Percentiles rank a stretch among this genome's conserved stretches.
Evolutionary conservation across 768 basidiomycete species (phyloP).

Genomic region (Xerocomus potaroensis): DNA sequence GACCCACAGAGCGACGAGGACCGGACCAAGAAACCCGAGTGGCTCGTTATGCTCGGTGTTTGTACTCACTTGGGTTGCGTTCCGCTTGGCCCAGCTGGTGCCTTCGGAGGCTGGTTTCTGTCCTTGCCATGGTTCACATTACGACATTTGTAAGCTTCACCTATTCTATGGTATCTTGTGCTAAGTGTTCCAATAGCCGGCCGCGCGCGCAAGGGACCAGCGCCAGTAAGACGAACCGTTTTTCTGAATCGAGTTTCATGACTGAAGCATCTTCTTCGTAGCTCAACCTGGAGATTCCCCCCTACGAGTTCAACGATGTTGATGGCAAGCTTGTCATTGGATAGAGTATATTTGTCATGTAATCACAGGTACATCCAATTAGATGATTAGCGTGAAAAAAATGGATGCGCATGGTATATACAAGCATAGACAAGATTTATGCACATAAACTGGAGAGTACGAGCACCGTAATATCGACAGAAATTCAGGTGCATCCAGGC

Average conservation of each 20-base stretch:
- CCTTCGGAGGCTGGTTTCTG: constrained; percentile 99
- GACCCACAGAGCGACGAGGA: constrained; percentile 91
- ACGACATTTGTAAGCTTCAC: constrained; percentile 77
- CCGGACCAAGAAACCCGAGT: constrained; percentile 91
- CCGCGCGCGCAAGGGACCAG: constrained; percentile 93
- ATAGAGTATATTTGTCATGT: constrained; percentile 35
- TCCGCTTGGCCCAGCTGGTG: constrained; percentile 95
- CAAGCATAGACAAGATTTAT: not conserved
- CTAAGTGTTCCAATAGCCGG: constrained; percentile 54
- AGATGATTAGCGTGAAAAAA: constrained; percentile 18
- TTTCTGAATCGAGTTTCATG: not conserved
- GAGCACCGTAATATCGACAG: not conserved
- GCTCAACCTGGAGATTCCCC: constrained; percentile 94
- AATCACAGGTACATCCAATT: constrained; percentile 19
- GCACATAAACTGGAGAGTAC: too few species aligned
- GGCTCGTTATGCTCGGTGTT: constrained; percentile 89
- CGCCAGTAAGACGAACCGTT: constrained; percentile 60
- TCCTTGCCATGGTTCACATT: constrained; percentile 98
- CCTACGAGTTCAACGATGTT: constrained; percentile 81
- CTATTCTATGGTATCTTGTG: not conserved
- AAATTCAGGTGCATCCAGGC: not conserved
- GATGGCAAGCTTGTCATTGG: constrained; percentile 87
- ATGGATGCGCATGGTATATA: not conserved
- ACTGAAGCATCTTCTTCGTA: constrained; percentile 27
- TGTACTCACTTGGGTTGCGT: constrained; percentile 99